Evolutionary conservation across 2,329 filamentous ascomycete genomes (phyloP), one percentile per base, ranked within the genome.

Genomic region (Ascochyta fabae): DNA sequence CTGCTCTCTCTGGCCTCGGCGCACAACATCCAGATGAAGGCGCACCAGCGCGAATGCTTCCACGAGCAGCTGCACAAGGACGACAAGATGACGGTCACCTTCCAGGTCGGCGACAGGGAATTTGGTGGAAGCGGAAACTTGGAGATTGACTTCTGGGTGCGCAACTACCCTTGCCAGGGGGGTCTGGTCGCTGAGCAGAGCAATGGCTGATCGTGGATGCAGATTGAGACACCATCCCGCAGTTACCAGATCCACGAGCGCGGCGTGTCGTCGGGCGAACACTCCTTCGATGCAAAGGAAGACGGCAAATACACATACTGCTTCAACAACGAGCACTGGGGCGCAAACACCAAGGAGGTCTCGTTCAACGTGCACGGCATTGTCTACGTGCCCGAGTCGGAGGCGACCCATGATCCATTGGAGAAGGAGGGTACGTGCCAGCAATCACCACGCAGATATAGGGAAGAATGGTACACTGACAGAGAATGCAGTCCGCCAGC

Each of bases 331-430:
- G 94, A 98, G 83, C 89, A 95, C 77, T 99, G 94, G 92, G 91
- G 91, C 56, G 92, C 93, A 56, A 92, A 92, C 77, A 96, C 87
- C 75, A 99, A 99, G 81, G 95, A 99, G 78, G 94, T 99, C 49
- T 96, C 92, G 53, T 99, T 99, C 86, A 99, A 99, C 77, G 95
- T 99, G 48, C 95, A 99, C 79, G 95, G 95, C 68, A 92, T 99
- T 64, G 94, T 99, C 74, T 99, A 98, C 79, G 92, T 99, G 47
- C 90, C 91, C 52, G 95, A 98, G 78, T 83, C 85, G 57, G 94
- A 98, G 69, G 84, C 89, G 58, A 86, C 90, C 26, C 85, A 89
- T 67, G 94, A 98, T 73, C 95, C 95, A 19, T 82, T 99, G 65
- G 95, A 99, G 77, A 84, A 85, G 61, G 95, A 98, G 86, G 88